Percentiles rank a stretch among this genome's conserved stretches.
Conservation (phyloP, 148 eudicot genomes). For the Euryodendron excelsum region DNA sequence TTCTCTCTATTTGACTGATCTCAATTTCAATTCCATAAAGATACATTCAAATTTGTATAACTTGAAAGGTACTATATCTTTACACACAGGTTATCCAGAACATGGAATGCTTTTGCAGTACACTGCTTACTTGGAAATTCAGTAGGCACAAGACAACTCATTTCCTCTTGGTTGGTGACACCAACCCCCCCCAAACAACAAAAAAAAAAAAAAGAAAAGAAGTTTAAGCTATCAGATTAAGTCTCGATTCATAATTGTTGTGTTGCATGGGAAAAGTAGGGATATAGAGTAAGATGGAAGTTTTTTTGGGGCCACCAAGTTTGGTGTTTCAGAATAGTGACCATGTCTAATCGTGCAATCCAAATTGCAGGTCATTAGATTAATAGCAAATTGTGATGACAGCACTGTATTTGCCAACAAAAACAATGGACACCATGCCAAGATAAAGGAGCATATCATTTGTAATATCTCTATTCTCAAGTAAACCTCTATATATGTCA, state of each 20-base stretch:
- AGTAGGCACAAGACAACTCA: no score
- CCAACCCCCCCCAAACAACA: no score
- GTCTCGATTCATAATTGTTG: neutral
- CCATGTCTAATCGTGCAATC: no score
- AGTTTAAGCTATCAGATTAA: neutral
- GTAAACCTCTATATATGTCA: neutral
- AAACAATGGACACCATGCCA: neutral
- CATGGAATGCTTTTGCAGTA: no score
- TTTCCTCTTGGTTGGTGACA: no score
- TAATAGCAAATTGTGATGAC: neutral
- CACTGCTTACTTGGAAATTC: no score
- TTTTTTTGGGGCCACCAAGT: no score
- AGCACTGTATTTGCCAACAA: neutral
- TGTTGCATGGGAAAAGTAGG: neutral
- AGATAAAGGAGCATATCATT: neutral
- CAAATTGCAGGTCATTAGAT: neutral
- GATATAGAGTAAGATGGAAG: no score
- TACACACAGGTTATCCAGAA: no score
- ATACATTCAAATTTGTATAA: neutral
- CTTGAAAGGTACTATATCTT: no score
- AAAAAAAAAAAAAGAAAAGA: neutral
- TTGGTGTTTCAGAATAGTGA: no score
- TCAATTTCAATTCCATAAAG: neutral
- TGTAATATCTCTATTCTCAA: neutral
- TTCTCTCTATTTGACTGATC: neutral